Evolutionary conservation across 2,329 filamentous ascomycete genomes (phyloP), one percentile per base, ranked within the genome.

Genomic region (Ophiosphaerella korrae): DNA sequence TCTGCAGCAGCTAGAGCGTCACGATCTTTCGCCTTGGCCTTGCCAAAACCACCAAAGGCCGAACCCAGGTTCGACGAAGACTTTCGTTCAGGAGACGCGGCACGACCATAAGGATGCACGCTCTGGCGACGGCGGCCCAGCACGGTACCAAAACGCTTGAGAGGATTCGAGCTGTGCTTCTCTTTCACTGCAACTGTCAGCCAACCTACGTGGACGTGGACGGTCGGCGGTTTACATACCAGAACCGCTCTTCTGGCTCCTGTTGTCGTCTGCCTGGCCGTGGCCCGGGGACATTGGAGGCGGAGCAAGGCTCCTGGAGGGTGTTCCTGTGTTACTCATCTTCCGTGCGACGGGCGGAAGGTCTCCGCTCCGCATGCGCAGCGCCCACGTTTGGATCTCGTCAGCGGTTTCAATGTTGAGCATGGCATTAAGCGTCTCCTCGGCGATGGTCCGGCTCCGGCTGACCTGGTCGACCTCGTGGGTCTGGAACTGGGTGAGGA

Each of bases 401-500:
- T 88, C 88, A 14, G 86, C 84, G 0, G 92, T 96, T 70, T 90
- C 88, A 36, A 97, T 85, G 70, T 96, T 94, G 43, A 99, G 80
- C 62, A 97, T 81, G 7, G 87, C 82, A 60, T 90, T 91, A 50
- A 99, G 78, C 23, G 90, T 90, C 53, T 87, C 86, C 70, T 94
- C 92, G 23, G 91, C 87, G 11, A 87, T 85, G 52, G 85, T 79
- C 55, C 90, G 85, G 53, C 83, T 87, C 50, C 88, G 84, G 72
- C 96, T 89, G 13, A 93, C 86, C 62, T 90, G 86, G 69, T 99
- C 94, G 24, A 90, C 84, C 72, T 97, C 93, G 70, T 96, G 88
- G 0, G 94, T 99, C 74, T 96, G 88, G 64, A 93, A 89, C 67
- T 97, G 92, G 1, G 94, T 97, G 53, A 99, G 82, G 35, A 90